Evolutionary conservation across 163 green algal genomes (phyloP).

Genomic region (Botryococcus braunii): DNA sequence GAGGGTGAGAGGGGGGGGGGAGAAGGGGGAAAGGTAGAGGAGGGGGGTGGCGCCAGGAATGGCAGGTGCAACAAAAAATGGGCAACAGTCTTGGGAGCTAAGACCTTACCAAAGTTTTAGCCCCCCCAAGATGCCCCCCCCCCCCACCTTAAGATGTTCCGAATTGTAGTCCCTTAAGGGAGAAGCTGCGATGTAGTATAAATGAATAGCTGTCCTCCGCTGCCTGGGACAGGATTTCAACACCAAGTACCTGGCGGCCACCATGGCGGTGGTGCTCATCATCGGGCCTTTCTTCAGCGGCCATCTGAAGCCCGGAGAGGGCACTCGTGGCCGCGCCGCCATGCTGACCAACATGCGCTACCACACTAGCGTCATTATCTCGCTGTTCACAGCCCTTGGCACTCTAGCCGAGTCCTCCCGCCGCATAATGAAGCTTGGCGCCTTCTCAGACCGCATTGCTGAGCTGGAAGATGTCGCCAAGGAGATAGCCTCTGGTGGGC

Average conservation of each 20-base stretch:
- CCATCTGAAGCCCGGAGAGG: conserved; percentile 33
- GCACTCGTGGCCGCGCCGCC: conserved; percentile 36
- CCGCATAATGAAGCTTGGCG: conserved; percentile 52
- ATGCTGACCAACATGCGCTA: conserved; percentile 79
- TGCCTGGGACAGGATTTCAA: conserved; percentile 70
- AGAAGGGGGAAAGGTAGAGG: too few species aligned
- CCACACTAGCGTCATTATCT: conserved; percentile 70
- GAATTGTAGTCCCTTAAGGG: too few species aligned
- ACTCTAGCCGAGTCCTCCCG: conserved; percentile 39
- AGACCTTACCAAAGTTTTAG: too few species aligned
- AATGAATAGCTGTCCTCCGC: too few species aligned
- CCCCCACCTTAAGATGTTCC: too few species aligned
- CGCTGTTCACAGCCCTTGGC: conserved; percentile 51
- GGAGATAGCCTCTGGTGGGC: conserved; percentile 21
- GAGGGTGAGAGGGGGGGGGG: too few species aligned
- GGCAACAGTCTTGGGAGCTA: too few species aligned
- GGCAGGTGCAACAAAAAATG: too few species aligned
- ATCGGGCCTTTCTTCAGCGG: conserved; percentile 71
- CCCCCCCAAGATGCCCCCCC: too few species aligned
- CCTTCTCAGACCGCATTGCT: conserved; percentile 49
- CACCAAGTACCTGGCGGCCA: conserved; percentile 76
- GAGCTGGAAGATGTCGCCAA: conserved; percentile 41
- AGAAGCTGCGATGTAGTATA: too few species aligned
- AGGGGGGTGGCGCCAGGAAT: too few species aligned
- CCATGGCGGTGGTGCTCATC: conserved; percentile 67